Evolutionary conservation across 2,329 filamentous ascomycete genomes (phyloP), one percentile per base, ranked within the genome.

Genomic region (Amesomyces nigricolor): DNA sequence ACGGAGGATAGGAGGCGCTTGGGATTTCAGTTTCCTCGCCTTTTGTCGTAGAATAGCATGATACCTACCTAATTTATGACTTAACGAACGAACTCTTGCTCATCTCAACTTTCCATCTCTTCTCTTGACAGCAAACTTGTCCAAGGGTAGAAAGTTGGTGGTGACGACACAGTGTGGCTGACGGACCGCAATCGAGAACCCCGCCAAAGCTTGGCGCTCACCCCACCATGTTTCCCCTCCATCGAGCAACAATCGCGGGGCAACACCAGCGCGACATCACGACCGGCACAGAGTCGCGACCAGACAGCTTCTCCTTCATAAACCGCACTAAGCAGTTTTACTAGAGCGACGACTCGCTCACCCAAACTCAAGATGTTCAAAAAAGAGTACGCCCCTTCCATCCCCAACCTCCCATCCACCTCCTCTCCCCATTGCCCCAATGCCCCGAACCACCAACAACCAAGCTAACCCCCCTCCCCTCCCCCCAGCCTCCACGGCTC

Each of bases 311-410:
- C 13, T 44, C 30, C 32, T 26, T 16, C 16, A 29, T 17, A 42
- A 47, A 9, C 17, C 19, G 1, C 4, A n/a, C 10, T 14, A 47
- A 13, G 1, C 8, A 9, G 11, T 16, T 39, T 16, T 2, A 14
- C 45, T 22, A 29, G 42, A 50, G 51, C 39, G 26, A 17, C 47
- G 19, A 19, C 45, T 22, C 14, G 49, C 47, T 47, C 38, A 17
- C 19, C 39, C 52, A 37, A 61, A 62, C 62, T 52, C 73, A 83
- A 68, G 60, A 95, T 95, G 90, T 95, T 95, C 71, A 95, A 95
- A 71, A 95, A 94, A 79, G 89, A 95, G 90, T 94, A 73, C 22
- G 35, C 3, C 42, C 16, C 16, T 32, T 42, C 17, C 3, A 26
- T 14, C 35, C 42, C 19, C 13, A 16, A 30, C 19, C n/a, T n/a